These are phyloP conservation scores for Arthroderma sp. DNA, from an alignment of 2,329 filamentous ascomycete species.

Conservation along the genomic window DNA sequence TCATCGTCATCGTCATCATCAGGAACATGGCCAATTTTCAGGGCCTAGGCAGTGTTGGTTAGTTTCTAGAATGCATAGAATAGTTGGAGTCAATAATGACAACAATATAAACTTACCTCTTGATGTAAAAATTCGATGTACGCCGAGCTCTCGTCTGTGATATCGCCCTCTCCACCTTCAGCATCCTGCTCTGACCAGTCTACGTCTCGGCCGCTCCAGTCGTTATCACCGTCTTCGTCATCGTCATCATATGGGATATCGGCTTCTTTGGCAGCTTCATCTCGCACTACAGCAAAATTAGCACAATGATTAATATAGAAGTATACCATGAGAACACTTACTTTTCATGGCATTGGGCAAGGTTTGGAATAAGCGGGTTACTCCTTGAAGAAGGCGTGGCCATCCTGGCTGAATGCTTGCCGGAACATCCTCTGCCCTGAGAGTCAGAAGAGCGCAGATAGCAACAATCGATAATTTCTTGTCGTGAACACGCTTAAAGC, in stretches of 20 bases:
- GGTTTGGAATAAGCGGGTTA: slow-evolving; percentile 83
- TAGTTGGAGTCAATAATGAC: background rate
- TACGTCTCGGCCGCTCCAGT: slow-evolving; percentile 65
- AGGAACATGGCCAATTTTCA: slow-evolving; percentile 64
- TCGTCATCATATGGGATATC: slow-evolving; percentile 63
- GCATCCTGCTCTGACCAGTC: slow-evolving; percentile 55
- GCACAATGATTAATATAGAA: background rate
- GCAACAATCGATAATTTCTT: slow-evolving; percentile 97
- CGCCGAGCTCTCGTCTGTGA: slow-evolving; percentile 80
- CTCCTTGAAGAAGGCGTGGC: slow-evolving; percentile 79
- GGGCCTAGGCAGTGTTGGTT: slow-evolving; percentile 44
- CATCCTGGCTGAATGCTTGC: slow-evolving; percentile 89
- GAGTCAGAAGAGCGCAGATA: slow-evolving; percentile 70
- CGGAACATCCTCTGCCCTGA: slow-evolving; percentile 72
- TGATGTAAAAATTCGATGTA: slow-evolving; percentile 94
- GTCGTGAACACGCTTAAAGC: slow-evolving; percentile 87
- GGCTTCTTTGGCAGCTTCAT: slow-evolving; percentile 82
- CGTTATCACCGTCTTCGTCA: slow-evolving; percentile 68
- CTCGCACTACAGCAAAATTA: slow-evolving; percentile 49
- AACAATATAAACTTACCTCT: slow-evolving; percentile 46
- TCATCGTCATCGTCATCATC: slow-evolving; percentile 75
- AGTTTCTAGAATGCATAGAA: background rate
- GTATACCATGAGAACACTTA: slow-evolving; percentile 34
- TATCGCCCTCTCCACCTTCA: slow-evolving; percentile 51
- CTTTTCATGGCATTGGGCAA: slow-evolving; percentile 77